Percentiles rank a stretch among this genome's conserved stretches.
phyloP scores from a whole-genome alignment of 257 asterid species.

The Ilex aquifolium region DNA sequence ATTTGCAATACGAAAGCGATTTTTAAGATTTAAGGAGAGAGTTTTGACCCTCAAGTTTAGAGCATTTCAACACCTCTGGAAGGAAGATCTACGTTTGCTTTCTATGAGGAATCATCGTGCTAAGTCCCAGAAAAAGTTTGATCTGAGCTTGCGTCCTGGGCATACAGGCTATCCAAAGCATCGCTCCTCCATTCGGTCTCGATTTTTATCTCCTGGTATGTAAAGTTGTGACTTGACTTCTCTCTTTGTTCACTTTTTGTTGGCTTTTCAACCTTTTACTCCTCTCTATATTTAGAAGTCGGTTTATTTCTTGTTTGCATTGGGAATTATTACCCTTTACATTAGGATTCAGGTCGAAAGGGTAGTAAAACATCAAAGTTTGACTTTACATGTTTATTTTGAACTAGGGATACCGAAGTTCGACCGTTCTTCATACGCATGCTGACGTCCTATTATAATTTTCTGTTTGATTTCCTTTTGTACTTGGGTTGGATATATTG shows the following conservation, averaged over 20 bases:
- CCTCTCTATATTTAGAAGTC: neutral
- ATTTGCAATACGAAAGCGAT: slow-evolving; percentile 38
- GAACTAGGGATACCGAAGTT: too few species aligned
- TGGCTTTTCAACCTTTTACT: neutral
- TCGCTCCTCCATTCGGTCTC: slow-evolving; percentile 57
- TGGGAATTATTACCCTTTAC: too few species aligned
- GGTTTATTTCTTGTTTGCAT: too few species aligned
- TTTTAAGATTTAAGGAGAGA: slow-evolving; percentile 60
- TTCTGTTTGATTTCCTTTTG: too few species aligned
- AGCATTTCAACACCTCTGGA: slow-evolving; percentile 78
- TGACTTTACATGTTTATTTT: too few species aligned
- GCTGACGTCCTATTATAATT: too few species aligned
- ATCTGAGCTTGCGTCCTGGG: slow-evolving; percentile 39
- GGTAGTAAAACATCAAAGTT: too few species aligned
- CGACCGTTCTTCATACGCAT: too few species aligned
- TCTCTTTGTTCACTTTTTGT: slow-evolving; percentile 3
- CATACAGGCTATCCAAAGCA: slow-evolving; percentile 37
- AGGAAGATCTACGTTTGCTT: slow-evolving; percentile 52
- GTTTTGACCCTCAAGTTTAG: slow-evolving; percentile 57
- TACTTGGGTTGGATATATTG: too few species aligned
- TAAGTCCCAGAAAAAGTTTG: slow-evolving; percentile 75
- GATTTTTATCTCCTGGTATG: slow-evolving; percentile 50
- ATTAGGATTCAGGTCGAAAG: too few species aligned
- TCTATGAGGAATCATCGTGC: slow-evolving; percentile 51
- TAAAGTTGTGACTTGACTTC: slow-evolving; percentile 1